These are phyloP conservation scores for Biscogniauxia sp. DNA, from an alignment of 2,329 filamentous ascomycete genomes.

Conservation along the genomic window DNA sequence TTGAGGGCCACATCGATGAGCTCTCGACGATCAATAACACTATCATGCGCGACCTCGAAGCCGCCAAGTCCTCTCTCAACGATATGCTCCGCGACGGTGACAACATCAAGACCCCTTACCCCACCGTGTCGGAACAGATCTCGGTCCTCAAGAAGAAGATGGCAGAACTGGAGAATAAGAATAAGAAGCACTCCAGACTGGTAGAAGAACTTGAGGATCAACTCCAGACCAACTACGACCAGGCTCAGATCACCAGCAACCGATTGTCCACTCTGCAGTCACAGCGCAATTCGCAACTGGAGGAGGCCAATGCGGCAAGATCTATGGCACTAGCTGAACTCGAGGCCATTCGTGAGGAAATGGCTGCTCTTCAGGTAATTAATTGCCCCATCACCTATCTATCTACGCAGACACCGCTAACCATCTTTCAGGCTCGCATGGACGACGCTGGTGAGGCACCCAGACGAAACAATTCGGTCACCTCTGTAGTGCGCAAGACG, in stretches of 20 bases:
- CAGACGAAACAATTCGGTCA: slow-evolving; percentile 59
- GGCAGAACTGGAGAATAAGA: slow-evolving; percentile 60
- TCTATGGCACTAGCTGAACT: slow-evolving; percentile 65
- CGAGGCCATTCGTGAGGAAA: slow-evolving; percentile 65
- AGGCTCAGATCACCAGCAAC: slow-evolving; percentile 82
- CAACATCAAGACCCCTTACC: slow-evolving; percentile 41
- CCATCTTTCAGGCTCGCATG: slow-evolving; percentile 29
- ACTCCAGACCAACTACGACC: slow-evolving; percentile 90
- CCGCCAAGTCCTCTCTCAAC: slow-evolving; percentile 53
- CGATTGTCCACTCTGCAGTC: slow-evolving; percentile 78
- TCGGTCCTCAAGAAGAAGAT: slow-evolving; percentile 65
- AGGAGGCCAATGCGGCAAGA: slow-evolving; percentile 71
- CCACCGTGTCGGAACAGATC: slow-evolving; percentile 54
- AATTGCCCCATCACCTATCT: background rate
- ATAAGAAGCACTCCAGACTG: slow-evolving; percentile 87
- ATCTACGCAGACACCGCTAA: slow-evolving; percentile 22
- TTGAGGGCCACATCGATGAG: slow-evolving; percentile 55
- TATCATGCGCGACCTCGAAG: slow-evolving; percentile 61
- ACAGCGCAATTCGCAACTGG: slow-evolving; percentile 71
- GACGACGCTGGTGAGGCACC: slow-evolving; percentile 36
- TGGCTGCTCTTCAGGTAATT: slow-evolving; percentile 73
- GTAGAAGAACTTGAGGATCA: slow-evolving; percentile 97
- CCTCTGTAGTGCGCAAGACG: slow-evolving; percentile 78
- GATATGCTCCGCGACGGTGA: slow-evolving; percentile 53
- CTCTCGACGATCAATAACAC: slow-evolving; percentile 58